Evolutionary conservation across 495 filamentous ascomycete species (phyloP), one percentile per base, ranked within the genome.

Genomic region (Extremus antarcticus): DNA sequence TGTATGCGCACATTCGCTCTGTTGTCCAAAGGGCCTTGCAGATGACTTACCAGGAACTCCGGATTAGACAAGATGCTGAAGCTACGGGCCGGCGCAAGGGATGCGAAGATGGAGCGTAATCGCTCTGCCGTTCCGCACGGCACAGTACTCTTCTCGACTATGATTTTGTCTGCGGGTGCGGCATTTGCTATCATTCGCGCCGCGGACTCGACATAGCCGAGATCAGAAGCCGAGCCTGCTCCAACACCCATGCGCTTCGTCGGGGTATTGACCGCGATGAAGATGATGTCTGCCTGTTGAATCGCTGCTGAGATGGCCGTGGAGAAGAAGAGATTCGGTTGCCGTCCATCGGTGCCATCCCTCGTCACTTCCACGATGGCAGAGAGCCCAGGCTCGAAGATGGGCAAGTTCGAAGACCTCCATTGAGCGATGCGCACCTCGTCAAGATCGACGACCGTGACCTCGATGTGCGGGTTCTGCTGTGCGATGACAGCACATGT

Each of bases 61-160:
- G 88, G 88, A 63, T 90, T 94, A 11, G 86, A 89, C 2, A 94
- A 75, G 23, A 94, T 76, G 57, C 90, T 83, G 57, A 91, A 89
- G 2, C 66, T 76, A 76, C 0, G 85, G 84, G 23, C 41, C 56
- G 29, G 7, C 29, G 54, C 88, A 85, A 15, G 85, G 84, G 39
- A n/a, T n/a, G 78, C 85, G 49, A 91, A 78, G 9, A 82, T 86
- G 50, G 82, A 76, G 47, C 78, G 75, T 21, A 94, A 77, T 25
- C 79, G 74, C 38, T 87, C 74, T 0, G 87, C 83, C 3, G 88
- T 94, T 19, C 84, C 74, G 60, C 84, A 88, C 3, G 88, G 88
- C 24, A 94, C 88, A 0, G 88, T 94, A 43, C 79, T 84, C 69
- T 91, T 91, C 70, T 91, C 88, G 1, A 91, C 87, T n/a, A 94